These are phyloP conservation scores for Bromus sterilis DNA, from an alignment of 176 grass and related monocot genomes.

Conservation along the genomic window DNA sequence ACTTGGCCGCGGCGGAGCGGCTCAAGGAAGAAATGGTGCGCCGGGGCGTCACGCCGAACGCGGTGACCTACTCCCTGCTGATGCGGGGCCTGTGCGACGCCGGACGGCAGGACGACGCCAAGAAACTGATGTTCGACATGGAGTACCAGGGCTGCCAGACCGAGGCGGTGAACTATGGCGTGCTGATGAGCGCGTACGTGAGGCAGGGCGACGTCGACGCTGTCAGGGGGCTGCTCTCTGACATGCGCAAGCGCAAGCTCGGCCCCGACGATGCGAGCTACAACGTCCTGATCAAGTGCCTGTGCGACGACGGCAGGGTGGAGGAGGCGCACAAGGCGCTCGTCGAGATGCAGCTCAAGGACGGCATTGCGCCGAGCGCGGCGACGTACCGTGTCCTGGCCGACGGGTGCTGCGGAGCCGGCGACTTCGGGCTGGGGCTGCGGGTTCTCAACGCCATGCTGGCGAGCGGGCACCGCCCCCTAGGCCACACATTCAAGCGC, in stretches of 20 bases:
- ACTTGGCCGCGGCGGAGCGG: slow-evolving; percentile 20
- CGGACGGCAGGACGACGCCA: slow-evolving; percentile 38
- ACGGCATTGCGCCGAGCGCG: slow-evolving; percentile 34
- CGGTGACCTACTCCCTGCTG: slow-evolving; percentile 58
- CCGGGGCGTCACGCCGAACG: slow-evolving; percentile 41
- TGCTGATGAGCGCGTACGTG: slow-evolving; percentile 59
- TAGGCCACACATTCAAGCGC: neutral
- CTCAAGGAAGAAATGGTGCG: slow-evolving; percentile 60
- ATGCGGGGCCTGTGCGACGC: slow-evolving; percentile 57
- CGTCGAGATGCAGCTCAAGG: slow-evolving; percentile 76
- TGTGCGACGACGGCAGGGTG: slow-evolving; percentile 42
- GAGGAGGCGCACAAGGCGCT: slow-evolving; percentile 51
- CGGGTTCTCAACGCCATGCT: slow-evolving; percentile 47
- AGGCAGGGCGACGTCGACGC: slow-evolving; percentile 26
- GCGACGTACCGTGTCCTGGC: slow-evolving; percentile 49
- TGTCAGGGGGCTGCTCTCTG: slow-evolving; percentile 25
- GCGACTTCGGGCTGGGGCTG: slow-evolving; percentile 41
- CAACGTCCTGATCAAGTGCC: slow-evolving; percentile 60
- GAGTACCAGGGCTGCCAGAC: slow-evolving; percentile 84
- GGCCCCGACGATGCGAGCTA: slow-evolving; percentile 43
- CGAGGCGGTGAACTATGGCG: slow-evolving; percentile 59
- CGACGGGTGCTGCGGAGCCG: slow-evolving; percentile 51
- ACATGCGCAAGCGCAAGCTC: slow-evolving; percentile 63
- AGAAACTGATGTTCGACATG: slow-evolving; percentile 95
- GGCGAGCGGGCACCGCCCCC: slow-evolving; percentile 44